phyloP scores from a whole-genome alignment of 129 eudicot genomes.

The Gnaphalium uliginosum region DNA sequence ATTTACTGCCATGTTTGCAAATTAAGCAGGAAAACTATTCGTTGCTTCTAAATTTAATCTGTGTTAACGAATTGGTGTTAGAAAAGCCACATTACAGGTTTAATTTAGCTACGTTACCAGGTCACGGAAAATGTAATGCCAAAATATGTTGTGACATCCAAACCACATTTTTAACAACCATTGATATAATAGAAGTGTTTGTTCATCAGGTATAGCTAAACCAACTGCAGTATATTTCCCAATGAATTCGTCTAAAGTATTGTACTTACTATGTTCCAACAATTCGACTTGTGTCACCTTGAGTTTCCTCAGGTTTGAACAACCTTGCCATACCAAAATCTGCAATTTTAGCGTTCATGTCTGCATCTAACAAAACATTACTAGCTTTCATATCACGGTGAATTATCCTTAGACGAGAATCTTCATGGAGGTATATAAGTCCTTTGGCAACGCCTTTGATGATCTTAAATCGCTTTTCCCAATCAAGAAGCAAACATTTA shows the following conservation, averaged over 20 bases:
- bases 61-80: no score
- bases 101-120: no score
- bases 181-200: not conserved
- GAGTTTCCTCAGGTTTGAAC: not conserved
- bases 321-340: constrained; percentile 7
- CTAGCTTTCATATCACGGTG: constrained; percentile 6
- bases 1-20: no score
- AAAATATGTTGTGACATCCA: no score
- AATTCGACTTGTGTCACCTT: not conserved
- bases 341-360: not conserved
- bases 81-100: no score
- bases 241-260: not conserved
- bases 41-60: no score
- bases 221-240: not conserved
- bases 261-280: not conserved
- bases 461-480: not conserved
- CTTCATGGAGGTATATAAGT: not conserved
- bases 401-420: not conserved
- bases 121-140: no score
- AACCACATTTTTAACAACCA: not conserved
- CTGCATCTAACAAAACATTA: not conserved
- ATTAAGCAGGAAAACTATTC: no score
- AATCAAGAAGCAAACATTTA: not conserved
- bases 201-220: not conserved
- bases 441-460: not conserved